Percentiles rank a stretch among this genome's conserved stretches.
Conservation (phyloP, 139 green algal genomes). For the Coelastrella sp. region DNA sequence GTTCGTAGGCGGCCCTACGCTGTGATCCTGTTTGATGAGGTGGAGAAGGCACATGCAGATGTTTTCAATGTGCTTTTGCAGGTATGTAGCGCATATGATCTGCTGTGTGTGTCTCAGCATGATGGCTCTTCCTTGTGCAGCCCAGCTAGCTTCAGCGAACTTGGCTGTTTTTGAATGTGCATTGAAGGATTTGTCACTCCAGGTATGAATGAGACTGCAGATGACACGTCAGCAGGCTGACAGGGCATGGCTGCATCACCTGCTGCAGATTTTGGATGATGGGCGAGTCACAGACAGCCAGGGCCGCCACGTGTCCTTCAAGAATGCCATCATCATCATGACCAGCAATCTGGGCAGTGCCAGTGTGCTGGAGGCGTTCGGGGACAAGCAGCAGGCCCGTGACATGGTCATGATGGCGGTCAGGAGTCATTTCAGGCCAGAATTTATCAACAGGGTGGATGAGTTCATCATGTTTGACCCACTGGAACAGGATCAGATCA, state of each 20-base stretch:
- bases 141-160: no score
- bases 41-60: conserved; percentile 99
- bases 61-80: conserved; percentile 98
- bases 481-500: conserved; percentile 90
- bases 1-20: conserved; percentile 82
- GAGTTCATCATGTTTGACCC: conserved; percentile 99
- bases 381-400: conserved; percentile 35
- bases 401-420: conserved; percentile 68
- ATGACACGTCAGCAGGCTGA: no score
- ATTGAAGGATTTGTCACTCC: no score
- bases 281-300: conserved; percentile 91
- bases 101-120: background rate
- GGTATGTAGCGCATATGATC: conserved; percentile 48
- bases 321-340: conserved; percentile 97
- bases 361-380: conserved; percentile 43
- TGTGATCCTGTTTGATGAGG: conserved; percentile 96
- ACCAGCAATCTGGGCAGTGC: conserved; percentile 94
- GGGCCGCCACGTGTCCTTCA: conserved; percentile 94
- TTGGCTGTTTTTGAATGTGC: no score
- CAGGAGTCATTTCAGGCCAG: conserved; percentile 94
- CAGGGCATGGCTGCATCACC: no score
- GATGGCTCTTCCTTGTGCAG: background rate
- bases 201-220: no score
- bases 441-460: conserved; percentile 99
- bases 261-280: conserved; percentile 93